Evolutionary conservation across 1,284 basidiomycete genomes (phyloP), one percentile per base, ranked within the genome.

Genomic region (Trametes sp.): DNA sequence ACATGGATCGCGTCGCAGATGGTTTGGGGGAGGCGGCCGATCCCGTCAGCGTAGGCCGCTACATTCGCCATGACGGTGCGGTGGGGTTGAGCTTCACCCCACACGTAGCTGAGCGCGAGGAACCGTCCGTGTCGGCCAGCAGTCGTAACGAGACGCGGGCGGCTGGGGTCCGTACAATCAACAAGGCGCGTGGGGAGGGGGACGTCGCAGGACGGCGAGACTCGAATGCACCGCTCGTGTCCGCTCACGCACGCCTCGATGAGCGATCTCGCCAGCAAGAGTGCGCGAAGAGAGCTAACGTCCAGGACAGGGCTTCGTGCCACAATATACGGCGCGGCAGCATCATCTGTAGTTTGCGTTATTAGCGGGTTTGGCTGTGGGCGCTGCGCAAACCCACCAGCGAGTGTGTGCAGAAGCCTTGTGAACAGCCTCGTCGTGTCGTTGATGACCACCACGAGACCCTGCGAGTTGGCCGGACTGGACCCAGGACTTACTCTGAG

Each of bases 1-100:
- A 52, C 21, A 4, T 31, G 11, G 23, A 58, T 58, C 8, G 57
- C 57, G 23, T 58, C 57, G 2, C 38, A 49, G 28, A 58, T 58
- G n/a, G 48, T 58, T 16, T 14, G 36, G 6, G 57, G 57, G 9
- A 58, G 29, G 23, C 14, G 19, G 42, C 44, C 38, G 48, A 58
- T 51, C 8, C 42, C 24, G 44, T 14, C 6, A 0, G 11, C 14
- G 35, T 58, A 64, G 11, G 59, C 24, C 23, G 14, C 16, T 1
- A 55, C 1, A 36, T 54, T 63, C 2, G 29, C 11, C 23, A 8
- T 52, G 16, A 19, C n/a, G 16, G 38, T 41, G 14, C 16, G 13
- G 38, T 41, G 38, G 16, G 16, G 14, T n/a, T 41, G 38, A 6
- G 13, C 38, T 8, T 19, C 38, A 8, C 38, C 38, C 31, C 31